Evolutionary conservation across 805 yeast species (phyloP).

Genomic region (Brettanomyces bruxellensis): DNA sequence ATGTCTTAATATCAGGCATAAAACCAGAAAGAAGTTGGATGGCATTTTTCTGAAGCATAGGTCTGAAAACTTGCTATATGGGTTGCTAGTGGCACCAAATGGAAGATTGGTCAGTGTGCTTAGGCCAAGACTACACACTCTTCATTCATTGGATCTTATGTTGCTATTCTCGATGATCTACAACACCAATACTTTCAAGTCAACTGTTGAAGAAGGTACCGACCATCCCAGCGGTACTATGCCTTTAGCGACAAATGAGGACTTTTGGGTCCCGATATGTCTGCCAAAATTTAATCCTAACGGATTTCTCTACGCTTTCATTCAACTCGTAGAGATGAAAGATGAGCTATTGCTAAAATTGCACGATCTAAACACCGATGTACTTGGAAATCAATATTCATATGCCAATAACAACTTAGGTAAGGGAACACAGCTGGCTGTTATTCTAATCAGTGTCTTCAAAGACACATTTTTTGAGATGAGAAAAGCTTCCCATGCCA

Average conservation of each 20-base stretch:
- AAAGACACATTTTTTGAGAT: conserved; percentile 73
- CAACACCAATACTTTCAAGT: conserved; percentile 41
- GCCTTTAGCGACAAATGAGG: conserved; percentile 38
- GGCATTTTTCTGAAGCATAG: conserved; percentile 40
- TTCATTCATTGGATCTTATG: conserved; percentile 77
- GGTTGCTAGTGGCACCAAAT: conserved; percentile 55
- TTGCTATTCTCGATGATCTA: conserved; percentile 63
- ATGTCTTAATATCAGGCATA: conserved; percentile 48
- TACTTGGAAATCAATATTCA: conserved; percentile 5
- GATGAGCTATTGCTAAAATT: conserved; percentile 22
- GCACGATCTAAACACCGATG: conserved; percentile 19
- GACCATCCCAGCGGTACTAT: conserved; percentile 9
- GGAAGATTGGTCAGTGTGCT: conserved; percentile 61
- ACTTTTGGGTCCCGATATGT: conserved; percentile 91
- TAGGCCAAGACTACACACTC: conserved; percentile 68
- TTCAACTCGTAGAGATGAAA: conserved; percentile 44
- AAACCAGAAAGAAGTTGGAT: conserved; percentile 50
- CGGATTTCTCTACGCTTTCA: conserved; percentile 81
- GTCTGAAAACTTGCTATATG: conserved; percentile 59
- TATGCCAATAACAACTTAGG: conserved; percentile 2
- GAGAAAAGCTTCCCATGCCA: conserved; percentile 47
- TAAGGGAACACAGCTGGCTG: conserved; percentile 26
- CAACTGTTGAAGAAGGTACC: conserved; percentile 14
- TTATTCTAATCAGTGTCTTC: conserved; percentile 53
- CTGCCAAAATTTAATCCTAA: conserved; percentile 81